phyloP scores from a whole-genome alignment of 2,329 filamentous ascomycete genomes.

The Ambrosiella beaveri region DNA sequence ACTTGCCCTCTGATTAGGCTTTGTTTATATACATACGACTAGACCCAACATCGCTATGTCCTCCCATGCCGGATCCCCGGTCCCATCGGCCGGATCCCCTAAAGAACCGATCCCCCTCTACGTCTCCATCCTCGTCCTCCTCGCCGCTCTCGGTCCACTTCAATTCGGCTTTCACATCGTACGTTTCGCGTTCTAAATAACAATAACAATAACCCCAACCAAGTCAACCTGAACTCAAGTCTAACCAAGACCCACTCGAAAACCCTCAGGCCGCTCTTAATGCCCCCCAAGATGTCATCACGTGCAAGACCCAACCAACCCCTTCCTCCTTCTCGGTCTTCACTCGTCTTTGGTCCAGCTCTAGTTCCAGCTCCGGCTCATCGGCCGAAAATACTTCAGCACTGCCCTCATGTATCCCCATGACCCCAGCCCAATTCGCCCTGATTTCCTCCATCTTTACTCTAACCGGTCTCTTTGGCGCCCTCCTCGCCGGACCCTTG shows the following conservation, averaged over 20 bases:
- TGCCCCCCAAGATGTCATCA: conserved; percentile 83
- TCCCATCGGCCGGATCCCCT: no score
- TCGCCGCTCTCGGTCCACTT: conserved; percentile 70
- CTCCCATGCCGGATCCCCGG: no score
- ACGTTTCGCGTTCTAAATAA: conserved; percentile 18
- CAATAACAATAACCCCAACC: background rate
- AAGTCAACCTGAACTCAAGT: background rate
- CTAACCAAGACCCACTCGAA: no score
- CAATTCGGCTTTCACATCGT: conserved; percentile 93
- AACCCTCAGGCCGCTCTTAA: conserved; percentile 70
- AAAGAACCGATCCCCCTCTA: conserved; percentile 28
- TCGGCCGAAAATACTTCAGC: background rate
- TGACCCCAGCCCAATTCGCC: conserved; percentile 67
- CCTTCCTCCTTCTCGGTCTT: conserved; percentile 20
- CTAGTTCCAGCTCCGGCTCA: background rate
- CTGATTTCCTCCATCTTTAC: conserved; percentile 84
- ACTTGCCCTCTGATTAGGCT: background rate
- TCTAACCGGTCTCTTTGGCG: conserved; percentile 70
- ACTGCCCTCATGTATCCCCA: conserved; percentile 68
- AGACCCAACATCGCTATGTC: background rate
- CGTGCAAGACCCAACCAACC: conserved; percentile 44
- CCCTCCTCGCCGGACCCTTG: conserved; percentile 62
- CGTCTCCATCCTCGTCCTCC: conserved; percentile 56
- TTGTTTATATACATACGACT: background rate
- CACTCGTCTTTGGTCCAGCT: conserved; percentile 17